Base-by-base conservation (phyloP, 768 basidiomycete genomes). In the Royoungia palumana region DNA sequence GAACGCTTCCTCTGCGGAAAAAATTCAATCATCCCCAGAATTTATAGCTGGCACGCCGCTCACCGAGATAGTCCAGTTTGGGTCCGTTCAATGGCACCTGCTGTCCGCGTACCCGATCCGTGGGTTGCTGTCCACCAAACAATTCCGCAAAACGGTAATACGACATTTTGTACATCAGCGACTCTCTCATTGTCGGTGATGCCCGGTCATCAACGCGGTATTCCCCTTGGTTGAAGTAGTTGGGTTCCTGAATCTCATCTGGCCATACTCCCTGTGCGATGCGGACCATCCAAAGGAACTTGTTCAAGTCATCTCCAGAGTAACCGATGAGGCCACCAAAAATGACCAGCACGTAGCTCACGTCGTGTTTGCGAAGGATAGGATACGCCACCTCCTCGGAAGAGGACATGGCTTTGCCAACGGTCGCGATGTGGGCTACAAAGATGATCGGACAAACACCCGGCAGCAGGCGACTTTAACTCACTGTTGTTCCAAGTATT, bases 401-500 rank as follows among this genome's bases (percentile, higher is more conserved):
- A 50, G 87, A 89, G 2, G 92, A 84, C 96, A 99, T 98, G 52
- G 93, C 94, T 70, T 98, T 98, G 45, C 96, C 96, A 49, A 99
- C 96, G 16, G 95, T 99, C 2, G 96, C 96, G 54, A 98, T 98
- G 67, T 96, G 94, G 36, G 94, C 92, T 91, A 53, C 25, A 55
- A 51, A 47, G 1, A 5, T 19, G 19, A 38, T 49, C 36, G 54
- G 35, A 28, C 51, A 46, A 60, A 34, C 14, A 35, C 21, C 27
- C 43, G 43, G 17, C 13, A 16, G 40, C 14, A 41, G 45, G 42
- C 9, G n/a, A 28, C 2, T 35, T 22, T 3, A 12, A 77, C 89
- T 62, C 61, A 89, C 94, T 99, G 72, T 98, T 98, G 70, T 99
- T 98, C 96, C 96, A 98, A 1, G 96, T 99, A 66, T 98, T 97